Evolutionary conservation across 176 grass and related monocot genomes (phyloP).

Genomic region (Tillandsia fasciculata): DNA sequence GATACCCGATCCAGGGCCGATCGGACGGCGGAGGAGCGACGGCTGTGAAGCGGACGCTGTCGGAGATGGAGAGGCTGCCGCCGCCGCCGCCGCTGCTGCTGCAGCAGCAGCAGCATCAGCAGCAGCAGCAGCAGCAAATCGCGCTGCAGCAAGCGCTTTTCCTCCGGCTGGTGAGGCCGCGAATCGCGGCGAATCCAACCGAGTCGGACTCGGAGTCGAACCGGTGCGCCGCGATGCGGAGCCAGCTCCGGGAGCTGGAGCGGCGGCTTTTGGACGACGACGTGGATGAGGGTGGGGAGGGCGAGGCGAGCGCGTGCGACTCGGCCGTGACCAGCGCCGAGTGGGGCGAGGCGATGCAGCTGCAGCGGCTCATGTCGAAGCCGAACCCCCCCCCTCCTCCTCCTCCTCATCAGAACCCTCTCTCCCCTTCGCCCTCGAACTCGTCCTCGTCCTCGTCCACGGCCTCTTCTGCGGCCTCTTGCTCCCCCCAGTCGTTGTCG

Average conservation of each 20-base stretch:
- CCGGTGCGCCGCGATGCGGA: conserved; percentile 26
- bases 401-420: conserved; percentile 10
- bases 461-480: conserved; percentile 63
- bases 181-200: conserved; percentile 27
- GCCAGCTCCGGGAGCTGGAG: conserved; percentile 73
- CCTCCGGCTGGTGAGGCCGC: conserved; percentile 53
- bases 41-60: conserved; percentile 55
- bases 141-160: conserved; percentile 56
- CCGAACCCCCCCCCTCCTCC: neutral
- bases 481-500: conserved; percentile 33
- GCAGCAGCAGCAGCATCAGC: conserved; percentile 25
- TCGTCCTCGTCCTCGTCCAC: conserved; percentile 76
- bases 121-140: conserved; percentile 31
- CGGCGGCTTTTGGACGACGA: conserved; percentile 72
- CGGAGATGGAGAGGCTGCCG: conserved; percentile 49
- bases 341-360: conserved; percentile 68
- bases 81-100: neutral
- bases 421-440: conserved; percentile 28
- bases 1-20: conserved; percentile 35
- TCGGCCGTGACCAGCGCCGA: conserved; percentile 68
- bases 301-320: conserved; percentile 44
- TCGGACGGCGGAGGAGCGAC: conserved; percentile 10
- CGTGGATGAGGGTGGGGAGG: conserved; percentile 29
- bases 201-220: conserved; percentile 22
- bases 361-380: conserved; percentile 49